These are phyloP conservation scores for Tulasnella sp. DNA, from an alignment of 768 basidiomycete genomes.

Conservation along the genomic window DNA sequence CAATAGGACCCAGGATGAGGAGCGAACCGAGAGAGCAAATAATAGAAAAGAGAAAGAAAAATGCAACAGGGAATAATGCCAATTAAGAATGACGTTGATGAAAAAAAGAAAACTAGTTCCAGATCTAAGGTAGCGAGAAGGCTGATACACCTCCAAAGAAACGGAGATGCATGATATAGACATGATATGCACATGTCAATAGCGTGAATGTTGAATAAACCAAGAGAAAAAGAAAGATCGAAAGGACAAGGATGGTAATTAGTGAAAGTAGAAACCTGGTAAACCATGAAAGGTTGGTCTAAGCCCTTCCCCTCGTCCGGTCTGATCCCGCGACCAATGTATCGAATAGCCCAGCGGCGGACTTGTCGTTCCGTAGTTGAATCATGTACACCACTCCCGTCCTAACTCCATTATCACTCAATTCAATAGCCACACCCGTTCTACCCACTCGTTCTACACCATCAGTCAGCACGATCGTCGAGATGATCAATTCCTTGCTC, in stretches of 20 bases:
- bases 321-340: slow-evolving; percentile 80
- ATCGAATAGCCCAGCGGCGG: slow-evolving; percentile 74
- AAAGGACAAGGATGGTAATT: not conserved
- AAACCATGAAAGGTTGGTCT: not conserved
- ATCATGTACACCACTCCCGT: slow-evolving; percentile 97
- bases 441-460: slow-evolving; percentile 98
- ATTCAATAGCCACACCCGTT: slow-evolving; percentile 91
- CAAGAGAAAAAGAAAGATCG: not conserved
- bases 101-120: too few relatives aligned
- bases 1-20: too few relatives aligned
- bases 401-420: slow-evolving; percentile 80
- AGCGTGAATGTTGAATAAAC: not conserved
- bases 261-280: not conserved
- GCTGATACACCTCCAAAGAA: too few relatives aligned
- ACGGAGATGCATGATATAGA: too few relatives aligned
- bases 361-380: slow-evolving; percentile 78
- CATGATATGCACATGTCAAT: too few relatives aligned
- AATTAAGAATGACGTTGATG: not conserved
- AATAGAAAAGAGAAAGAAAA: not conserved
- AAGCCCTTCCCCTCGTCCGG: slow-evolving; percentile 26
- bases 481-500: slow-evolving; percentile 68
- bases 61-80: not conserved
- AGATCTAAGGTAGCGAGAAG: too few relatives aligned
- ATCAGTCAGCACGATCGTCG: slow-evolving; percentile 89
- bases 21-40: too few relatives aligned